These are phyloP conservation scores for Plasmodium knowlesi DNA, from an alignment of 169 alveolate genomes.

Conservation along the genomic window DNA sequence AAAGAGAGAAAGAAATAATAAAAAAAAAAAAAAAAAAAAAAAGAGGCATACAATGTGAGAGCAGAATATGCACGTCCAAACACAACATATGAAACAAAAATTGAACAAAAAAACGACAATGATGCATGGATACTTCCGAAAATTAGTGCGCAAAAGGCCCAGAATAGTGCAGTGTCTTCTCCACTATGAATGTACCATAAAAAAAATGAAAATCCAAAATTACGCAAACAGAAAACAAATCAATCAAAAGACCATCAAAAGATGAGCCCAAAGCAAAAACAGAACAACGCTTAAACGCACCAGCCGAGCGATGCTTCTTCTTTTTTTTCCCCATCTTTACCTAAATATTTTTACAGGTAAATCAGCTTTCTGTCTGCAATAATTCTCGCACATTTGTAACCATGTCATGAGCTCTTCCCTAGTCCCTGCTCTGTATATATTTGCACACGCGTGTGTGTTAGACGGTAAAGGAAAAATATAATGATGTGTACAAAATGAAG, in stretches of 20 bases:
- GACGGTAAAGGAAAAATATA: background rate
- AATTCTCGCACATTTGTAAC: conserved; percentile 76
- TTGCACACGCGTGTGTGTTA: background rate
- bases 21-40: background rate
- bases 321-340: conserved; percentile 24
- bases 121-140: background rate
- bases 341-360: conserved; percentile 70
- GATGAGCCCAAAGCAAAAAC: background rate
- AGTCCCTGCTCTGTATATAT: conserved; percentile 33
- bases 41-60: background rate
- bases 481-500: background rate
- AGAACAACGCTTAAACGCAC: background rate
- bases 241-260: background rate
- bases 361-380: conserved; percentile 71
- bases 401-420: conserved; percentile 72
- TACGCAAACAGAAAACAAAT: background rate
- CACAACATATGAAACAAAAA: background rate
- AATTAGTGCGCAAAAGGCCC: background rate
- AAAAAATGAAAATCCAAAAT: conserved; percentile 2
- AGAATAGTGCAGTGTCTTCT: background rate
- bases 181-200: background rate
- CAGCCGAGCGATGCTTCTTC: background rate
- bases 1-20: background rate
- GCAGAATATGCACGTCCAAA: background rate
- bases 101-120: background rate